Base-by-base conservation (phyloP, 371 early-diverging fungal species). In the Mortierella sp. region DNA sequence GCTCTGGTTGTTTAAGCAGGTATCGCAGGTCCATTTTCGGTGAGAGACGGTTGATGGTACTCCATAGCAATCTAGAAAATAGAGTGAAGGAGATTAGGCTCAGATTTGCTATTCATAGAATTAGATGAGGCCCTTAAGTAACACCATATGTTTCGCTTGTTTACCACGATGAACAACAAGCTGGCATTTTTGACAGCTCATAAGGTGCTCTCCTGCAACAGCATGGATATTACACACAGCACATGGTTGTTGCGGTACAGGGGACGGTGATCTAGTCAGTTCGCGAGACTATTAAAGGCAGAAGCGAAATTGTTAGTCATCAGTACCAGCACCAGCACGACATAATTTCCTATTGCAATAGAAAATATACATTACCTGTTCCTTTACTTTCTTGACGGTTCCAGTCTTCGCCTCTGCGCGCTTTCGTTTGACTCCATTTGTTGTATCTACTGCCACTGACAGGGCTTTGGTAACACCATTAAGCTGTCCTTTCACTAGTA, bases 141-240 rank as follows among this genome's bases (percentile, higher is more conserved):
- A 14, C 43, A 6, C 4, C 2, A 30, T 30, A 30, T 30, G 4
- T 30, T 30, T 30, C 30, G 30, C 30, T 4, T 16, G 47, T 32
- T 37, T 87, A 90, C 88, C 90, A 60, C 77, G 78, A 73, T 93
- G 93, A 14, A 92, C 91, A 49, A 88, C 85, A 68, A 93, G 76
- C 2, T 87, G 88, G 70, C 93, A 93, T 22, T 83, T 87, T n/a
- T 86, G 83, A 67, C 93, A 93, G 30, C 78, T 79, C 49, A 91
- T 70, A 10, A 88, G 54, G 3, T 71, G 78, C 11, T 84, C 77
- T 18, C 72, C 28, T 14, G 83, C 80, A 5, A 68, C 67, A 28
- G 71, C 45, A 24, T 78, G 57, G 14, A 52, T 62, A 30, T 64
- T 49, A 65, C 93, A 93, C 4, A 93, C 86, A 22, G 84, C 86